These are phyloP conservation scores for Didymella pinodella DNA, from an alignment of 2,329 filamentous ascomycete species.

Conservation along the genomic window DNA sequence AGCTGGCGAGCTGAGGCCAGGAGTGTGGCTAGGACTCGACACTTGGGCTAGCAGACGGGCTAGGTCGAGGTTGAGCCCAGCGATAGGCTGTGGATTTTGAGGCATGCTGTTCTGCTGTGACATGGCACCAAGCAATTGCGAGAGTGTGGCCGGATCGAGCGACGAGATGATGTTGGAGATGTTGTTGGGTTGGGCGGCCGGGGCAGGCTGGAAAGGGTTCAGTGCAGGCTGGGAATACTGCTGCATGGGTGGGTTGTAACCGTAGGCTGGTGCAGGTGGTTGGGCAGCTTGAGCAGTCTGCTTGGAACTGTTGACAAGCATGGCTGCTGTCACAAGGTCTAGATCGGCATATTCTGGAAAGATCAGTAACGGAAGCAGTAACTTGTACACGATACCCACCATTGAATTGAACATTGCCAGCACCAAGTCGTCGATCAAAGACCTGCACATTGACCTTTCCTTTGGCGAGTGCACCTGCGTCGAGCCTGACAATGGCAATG, in stretches of 20 bases:
- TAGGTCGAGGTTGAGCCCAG: conserved; percentile 47
- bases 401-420: conserved; percentile 80
- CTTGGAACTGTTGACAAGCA: conserved; percentile 79
- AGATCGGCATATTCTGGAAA: conserved; percentile 78
- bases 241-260: conserved; percentile 30
- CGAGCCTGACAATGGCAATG: conserved; percentile 80
- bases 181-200: conserved; percentile 59
- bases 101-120: conserved; percentile 38
- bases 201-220: conserved; percentile 48
- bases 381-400: conserved; percentile 50
- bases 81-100: conserved; percentile 53
- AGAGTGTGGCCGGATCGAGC: conserved; percentile 74
- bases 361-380: conserved; percentile 26
- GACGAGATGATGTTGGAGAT: conserved; percentile 71
- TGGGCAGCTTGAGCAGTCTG: conserved; percentile 51
- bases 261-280: conserved; percentile 42
- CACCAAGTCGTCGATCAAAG: conserved; percentile 81
- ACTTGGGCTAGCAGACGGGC: conserved; percentile 50
- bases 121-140: conserved; percentile 72
- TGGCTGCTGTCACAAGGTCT: conserved; percentile 78
- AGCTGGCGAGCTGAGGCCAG: conserved; percentile 31
- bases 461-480: conserved; percentile 70
- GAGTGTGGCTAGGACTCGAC: conserved; percentile 37
- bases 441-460: conserved; percentile 83
- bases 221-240: conserved; percentile 45